phyloP scores from a whole-genome alignment of 129 eudicot genomes.

The Saposhnikovia divaricata region DNA sequence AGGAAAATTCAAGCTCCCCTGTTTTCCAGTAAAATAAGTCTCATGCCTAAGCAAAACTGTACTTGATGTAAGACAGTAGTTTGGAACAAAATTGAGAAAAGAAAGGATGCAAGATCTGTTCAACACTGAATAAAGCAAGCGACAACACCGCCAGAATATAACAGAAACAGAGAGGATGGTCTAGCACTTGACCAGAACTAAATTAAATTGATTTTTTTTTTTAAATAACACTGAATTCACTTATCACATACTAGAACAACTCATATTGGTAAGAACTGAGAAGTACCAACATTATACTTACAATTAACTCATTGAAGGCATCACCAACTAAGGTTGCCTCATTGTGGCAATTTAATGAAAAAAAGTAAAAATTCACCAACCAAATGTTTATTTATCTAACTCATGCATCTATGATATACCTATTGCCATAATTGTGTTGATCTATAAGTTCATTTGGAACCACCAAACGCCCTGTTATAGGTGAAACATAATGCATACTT shows the following conservation, averaged over 20 bases:
- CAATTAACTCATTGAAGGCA: background rate
- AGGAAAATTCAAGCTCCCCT: too few species aligned
- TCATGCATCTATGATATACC: background rate
- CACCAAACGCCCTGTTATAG: background rate
- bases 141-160: too few species aligned
- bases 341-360: constrained; percentile 6
- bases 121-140: too few species aligned
- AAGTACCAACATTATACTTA: background rate
- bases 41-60: too few species aligned
- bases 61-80: too few species aligned
- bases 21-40: too few species aligned
- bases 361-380: background rate
- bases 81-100: too few species aligned
- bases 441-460: background rate
- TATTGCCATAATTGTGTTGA: constrained; percentile 6
- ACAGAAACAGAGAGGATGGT: too few species aligned
- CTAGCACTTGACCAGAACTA: too few species aligned
- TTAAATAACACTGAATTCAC: too few species aligned
- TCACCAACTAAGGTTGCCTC: constrained; percentile 19
- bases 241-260: background rate
- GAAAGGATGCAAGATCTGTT: too few species aligned
- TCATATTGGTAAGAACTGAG: background rate
- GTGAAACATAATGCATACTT: background rate
- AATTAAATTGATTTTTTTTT: too few species aligned
- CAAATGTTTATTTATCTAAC: background rate